Percentiles rank a stretch among this genome's conserved stretches.
These are phyloP conservation scores for Limonium bicolor DNA, from an alignment of 148 eudicot genomes.

Conservation along the genomic window DNA sequence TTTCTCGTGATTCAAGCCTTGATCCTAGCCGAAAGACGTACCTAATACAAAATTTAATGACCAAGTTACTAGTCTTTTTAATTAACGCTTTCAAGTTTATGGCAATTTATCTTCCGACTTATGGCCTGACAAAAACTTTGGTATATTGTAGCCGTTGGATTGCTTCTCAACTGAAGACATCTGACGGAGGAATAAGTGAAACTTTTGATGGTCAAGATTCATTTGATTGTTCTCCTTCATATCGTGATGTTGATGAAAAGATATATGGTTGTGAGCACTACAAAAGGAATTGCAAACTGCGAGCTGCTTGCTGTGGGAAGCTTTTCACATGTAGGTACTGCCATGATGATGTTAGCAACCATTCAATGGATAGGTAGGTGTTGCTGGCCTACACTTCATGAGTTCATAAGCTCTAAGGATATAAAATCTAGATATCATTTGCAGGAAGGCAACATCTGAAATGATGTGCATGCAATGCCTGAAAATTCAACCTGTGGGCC, in stretches of 20 bases:
- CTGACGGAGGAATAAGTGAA: constrained; percentile 40
- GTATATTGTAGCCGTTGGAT: constrained; percentile 65
- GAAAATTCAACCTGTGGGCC: constrained; percentile 75
- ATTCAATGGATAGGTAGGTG: constrained; percentile 78
- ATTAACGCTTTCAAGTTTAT: background rate
- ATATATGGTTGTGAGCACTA: constrained; percentile 89
- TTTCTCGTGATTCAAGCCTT: too few relatives aligned
- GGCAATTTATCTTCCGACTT: background rate
- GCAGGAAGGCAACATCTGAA: constrained; percentile 86
- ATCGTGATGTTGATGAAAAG: constrained; percentile 49
- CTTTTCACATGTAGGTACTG: constrained; percentile 71
- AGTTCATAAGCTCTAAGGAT: too few relatives aligned
- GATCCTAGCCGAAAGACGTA: too few relatives aligned
- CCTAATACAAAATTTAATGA: too few relatives aligned
- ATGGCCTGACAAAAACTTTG: background rate
- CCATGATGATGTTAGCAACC: constrained; percentile 92
- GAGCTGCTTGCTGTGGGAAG: constrained; percentile 87
- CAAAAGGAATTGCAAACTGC: constrained; percentile 84
- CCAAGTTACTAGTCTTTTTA: too few relatives aligned
- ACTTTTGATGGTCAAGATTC: constrained; percentile 36
- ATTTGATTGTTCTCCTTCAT: constrained; percentile 55
- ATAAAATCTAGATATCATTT: constrained; percentile 4
- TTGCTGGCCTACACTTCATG: too few relatives aligned
- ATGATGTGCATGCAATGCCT: constrained; percentile 94
- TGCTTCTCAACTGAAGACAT: constrained; percentile 79